phyloP scores from a whole-genome alignment of 768 basidiomycete species.

The Rhizopogon vinicolor region DNA sequence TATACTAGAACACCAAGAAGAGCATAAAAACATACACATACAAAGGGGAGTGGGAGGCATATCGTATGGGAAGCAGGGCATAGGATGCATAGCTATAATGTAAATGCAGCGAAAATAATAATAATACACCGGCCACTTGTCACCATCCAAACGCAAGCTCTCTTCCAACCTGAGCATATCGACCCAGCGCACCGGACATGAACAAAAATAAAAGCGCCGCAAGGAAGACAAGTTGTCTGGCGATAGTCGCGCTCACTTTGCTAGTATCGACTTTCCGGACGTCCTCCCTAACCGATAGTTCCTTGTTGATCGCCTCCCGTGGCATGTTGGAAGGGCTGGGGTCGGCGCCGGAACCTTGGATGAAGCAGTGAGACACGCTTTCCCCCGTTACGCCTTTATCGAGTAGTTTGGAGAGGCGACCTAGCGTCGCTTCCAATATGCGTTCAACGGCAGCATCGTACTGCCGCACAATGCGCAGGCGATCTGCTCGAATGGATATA shows the following conservation, averaged over 20 bases:
- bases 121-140: background rate
- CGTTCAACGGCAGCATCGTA: conserved; percentile 9
- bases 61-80: too few relatives aligned
- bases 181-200: background rate
- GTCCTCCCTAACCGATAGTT: background rate
- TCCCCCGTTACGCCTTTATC: background rate
- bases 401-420: conserved; percentile 7
- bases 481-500: conserved; percentile 15
- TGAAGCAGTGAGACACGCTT: background rate
- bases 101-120: too few relatives aligned
- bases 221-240: background rate
- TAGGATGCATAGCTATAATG: background rate
- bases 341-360: background rate
- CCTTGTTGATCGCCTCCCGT: background rate
- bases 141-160: background rate
- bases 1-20: background rate
- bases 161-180: background rate
- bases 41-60: background rate
- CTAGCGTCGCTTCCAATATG: conserved; percentile 21
- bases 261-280: background rate
- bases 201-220: background rate
- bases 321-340: background rate
- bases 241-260: background rate
- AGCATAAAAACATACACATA: background rate
- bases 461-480: conserved; percentile 18